A percentile compares a stretch with the other conserved stretches of the same genome.
Evolutionary conservation across 345 rosid species (phyloP).

Genomic region (Eucalyptus tenuipes): DNA sequence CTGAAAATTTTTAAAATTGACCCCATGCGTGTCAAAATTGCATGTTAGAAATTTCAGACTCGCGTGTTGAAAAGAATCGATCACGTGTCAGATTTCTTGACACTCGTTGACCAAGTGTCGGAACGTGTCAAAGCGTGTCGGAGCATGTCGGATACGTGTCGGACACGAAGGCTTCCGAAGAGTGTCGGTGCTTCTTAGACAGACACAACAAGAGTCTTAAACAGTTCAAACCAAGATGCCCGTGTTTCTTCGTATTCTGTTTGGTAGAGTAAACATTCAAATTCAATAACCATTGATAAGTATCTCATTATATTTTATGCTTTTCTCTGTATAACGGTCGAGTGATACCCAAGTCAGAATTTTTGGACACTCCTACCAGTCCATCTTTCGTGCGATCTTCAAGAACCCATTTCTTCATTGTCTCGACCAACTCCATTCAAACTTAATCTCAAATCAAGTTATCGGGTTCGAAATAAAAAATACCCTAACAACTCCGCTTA

Average conservation of each 20-base stretch:
- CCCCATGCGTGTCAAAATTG: fast-evolving
- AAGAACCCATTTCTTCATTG: neutral
- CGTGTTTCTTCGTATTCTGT: neutral
- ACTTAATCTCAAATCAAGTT: neutral
- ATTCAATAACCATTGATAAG: neutral
- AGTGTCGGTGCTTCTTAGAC: fast-evolving
- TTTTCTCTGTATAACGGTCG: neutral
- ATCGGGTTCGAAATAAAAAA: neutral
- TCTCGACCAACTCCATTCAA: neutral
- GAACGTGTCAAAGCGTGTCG: fast-evolving
- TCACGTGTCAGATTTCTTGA: fast-evolving
- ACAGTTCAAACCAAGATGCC: neutral
- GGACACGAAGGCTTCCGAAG: fast-evolving
- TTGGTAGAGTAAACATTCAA: neutral
- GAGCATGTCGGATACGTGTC: fast-evolving
- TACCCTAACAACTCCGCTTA: neutral
- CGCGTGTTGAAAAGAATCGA: fast-evolving
- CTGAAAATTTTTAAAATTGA: too few species aligned
- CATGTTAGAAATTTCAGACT: too few species aligned
- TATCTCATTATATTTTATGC: neutral
- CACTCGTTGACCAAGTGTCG: fast-evolving
- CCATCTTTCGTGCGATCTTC: neutral
- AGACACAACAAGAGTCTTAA: neutral
- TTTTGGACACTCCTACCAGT: neutral
- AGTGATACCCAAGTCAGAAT: neutral